A percentile compares a stretch with the other conserved stretches of the same genome.
phyloP scores from a whole-genome alignment of 257 asterid genomes.

The Solanum chiquidenum region DNA sequence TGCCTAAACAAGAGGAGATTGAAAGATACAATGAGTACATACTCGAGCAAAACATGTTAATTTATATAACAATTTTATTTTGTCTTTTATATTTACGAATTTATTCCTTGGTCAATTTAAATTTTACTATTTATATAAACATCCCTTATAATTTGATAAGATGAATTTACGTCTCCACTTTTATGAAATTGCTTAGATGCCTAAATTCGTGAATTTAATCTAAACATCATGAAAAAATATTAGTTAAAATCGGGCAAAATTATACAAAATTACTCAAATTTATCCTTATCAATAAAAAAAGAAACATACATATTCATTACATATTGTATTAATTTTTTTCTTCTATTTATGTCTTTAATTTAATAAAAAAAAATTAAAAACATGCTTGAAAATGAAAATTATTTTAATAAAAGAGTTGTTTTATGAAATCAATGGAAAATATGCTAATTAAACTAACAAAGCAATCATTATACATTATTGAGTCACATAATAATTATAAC shows the following conservation, averaged over 20 bases:
- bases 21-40: not conserved
- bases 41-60: not conserved
- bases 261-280: not conserved
- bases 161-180: not conserved
- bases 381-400: not conserved
- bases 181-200: not conserved
- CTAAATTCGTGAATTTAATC: not conserved
- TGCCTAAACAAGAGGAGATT: not conserved
- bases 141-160: not conserved
- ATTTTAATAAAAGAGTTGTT: not conserved
- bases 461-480: not conserved
- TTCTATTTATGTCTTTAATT: not conserved
- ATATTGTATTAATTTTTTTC: not conserved
- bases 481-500: not conserved
- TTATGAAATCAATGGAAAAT: not conserved
- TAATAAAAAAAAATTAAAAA: no score
- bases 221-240: not conserved
- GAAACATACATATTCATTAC: not conserved
- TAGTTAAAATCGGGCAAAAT: not conserved
- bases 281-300: not conserved
- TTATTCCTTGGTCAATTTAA: not conserved
- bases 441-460: not conserved
- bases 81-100: not conserved
- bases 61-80: not conserved
- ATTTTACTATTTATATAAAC: not conserved